Percentiles rank a stretch among this genome's conserved stretches.
phyloP scores from a whole-genome alignment of 2,329 filamentous ascomycete genomes.

The Colletotrichum filicis region DNA sequence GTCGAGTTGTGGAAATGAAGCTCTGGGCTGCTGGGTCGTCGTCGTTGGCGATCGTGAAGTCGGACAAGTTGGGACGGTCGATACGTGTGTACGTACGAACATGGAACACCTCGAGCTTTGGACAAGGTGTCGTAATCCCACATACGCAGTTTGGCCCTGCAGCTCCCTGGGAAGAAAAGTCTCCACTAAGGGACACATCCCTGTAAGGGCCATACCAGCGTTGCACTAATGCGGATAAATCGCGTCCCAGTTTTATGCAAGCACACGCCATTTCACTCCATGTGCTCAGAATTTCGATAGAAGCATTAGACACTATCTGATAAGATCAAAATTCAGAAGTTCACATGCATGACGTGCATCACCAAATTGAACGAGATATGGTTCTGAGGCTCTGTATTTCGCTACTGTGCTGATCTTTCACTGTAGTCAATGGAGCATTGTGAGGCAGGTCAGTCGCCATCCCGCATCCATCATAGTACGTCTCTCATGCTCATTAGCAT shows the following conservation, averaged over 20 bases:
- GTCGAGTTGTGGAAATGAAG: neutral
- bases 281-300: neutral
- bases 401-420: conserved; percentile 36
- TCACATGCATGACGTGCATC: neutral
- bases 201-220: neutral
- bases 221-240: conserved; percentile 12
- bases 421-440: conserved; percentile 12
- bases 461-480: conserved; percentile 35
- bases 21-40: neutral
- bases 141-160: conserved; percentile 18
- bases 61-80: neutral
- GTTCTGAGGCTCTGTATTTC: conserved; percentile 35
- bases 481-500: conserved; percentile 29
- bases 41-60: neutral
- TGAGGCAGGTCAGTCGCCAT: conserved; percentile 23
- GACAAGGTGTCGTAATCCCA: conserved; percentile 46
- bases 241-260: conserved; percentile 2
- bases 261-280: neutral
- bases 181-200: neutral
- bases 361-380: neutral
- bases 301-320: neutral
- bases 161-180: conserved; percentile 5
- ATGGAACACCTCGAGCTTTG: conserved; percentile 36
- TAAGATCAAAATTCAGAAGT: neutral
- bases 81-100: neutral